These are phyloP conservation scores for Colletotrichum tanaceti DNA, from an alignment of 2,329 filamentous ascomycete species.

Conservation along the genomic window DNA sequence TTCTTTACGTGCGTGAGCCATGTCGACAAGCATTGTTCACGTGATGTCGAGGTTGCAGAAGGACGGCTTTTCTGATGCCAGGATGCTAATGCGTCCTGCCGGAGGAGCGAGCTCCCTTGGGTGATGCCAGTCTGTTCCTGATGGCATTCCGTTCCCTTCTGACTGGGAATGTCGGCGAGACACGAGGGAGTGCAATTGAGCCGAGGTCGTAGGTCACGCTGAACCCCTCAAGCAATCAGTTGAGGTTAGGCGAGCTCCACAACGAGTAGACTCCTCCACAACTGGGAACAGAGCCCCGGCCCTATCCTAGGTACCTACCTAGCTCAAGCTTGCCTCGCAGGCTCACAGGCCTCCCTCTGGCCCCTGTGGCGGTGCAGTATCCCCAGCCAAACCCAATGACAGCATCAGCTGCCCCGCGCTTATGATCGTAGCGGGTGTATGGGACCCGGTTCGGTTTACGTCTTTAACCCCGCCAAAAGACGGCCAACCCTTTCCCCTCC, in stretches of 20 bases:
- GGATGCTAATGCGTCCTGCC: background rate
- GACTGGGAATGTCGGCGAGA: background rate
- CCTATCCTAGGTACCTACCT: conserved; percentile 16
- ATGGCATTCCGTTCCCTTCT: background rate
- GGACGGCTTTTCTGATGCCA: no score
- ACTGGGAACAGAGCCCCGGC: conserved; percentile 2
- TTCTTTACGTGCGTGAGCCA: background rate
- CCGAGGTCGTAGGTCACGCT: conserved; percentile 25
- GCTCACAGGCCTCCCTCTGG: background rate
- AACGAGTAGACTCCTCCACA: no score
- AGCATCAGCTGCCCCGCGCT: conserved; percentile 40
- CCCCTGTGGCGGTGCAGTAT: conserved; percentile 34
- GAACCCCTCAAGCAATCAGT: conserved; percentile 7
- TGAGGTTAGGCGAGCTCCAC: conserved; percentile 10
- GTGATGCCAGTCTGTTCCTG: background rate
- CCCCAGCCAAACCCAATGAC: conserved; percentile 28
- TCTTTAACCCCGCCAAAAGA: conserved; percentile 38
- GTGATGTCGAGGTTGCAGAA: background rate
- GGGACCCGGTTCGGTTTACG: conserved; percentile 22
- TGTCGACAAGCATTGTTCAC: background rate
- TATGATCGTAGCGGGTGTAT: conserved; percentile 36
- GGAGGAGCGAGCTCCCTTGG: background rate
- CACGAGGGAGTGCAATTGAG: background rate
- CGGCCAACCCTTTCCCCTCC: conserved; percentile 32
- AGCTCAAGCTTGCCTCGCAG: conserved; percentile 9